phyloP scores from a whole-genome alignment of 192 early-diverging fungal genomes.

The Backusella australiensis region DNA sequence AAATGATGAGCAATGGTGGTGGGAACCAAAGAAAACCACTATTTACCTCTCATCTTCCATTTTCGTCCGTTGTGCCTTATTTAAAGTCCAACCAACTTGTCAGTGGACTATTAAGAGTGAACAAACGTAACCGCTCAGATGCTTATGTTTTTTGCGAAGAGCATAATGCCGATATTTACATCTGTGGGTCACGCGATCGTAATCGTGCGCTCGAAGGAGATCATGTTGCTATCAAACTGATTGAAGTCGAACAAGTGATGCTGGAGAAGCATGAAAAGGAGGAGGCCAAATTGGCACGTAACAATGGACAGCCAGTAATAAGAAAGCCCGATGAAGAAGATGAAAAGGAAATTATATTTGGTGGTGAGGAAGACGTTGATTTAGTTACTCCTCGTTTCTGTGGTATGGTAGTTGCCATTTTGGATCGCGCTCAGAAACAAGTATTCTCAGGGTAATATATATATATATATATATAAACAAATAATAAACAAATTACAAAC shows the following conservation, averaged over 20 bases:
- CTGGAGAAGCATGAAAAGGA: slow-evolving; percentile 45
- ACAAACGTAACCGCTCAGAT: slow-evolving; percentile 77
- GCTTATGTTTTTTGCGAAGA: slow-evolving; percentile 81
- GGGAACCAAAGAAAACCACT: slow-evolving; percentile 45
- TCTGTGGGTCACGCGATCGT: slow-evolving; percentile 63
- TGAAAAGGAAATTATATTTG: slow-evolving; percentile 39
- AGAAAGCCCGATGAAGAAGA: slow-evolving; percentile 52
- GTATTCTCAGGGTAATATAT: slow-evolving; percentile 47
- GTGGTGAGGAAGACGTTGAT: slow-evolving; percentile 38
- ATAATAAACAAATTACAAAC: neutral
- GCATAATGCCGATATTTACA: slow-evolving; percentile 69
- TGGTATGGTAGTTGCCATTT: slow-evolving; percentile 51
- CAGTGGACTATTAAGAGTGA: slow-evolving; percentile 79
- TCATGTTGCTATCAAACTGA: slow-evolving; percentile 62
- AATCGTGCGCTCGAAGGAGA: slow-evolving; percentile 85
- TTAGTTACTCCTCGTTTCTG: slow-evolving; percentile 47
- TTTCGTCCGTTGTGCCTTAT: slow-evolving; percentile 44
- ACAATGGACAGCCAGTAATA: slow-evolving; percentile 41
- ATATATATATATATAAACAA: neutral
- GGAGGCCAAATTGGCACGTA: slow-evolving; percentile 45
- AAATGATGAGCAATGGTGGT: slow-evolving; percentile 9
- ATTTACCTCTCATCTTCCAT: slow-evolving; percentile 54
- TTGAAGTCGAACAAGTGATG: slow-evolving; percentile 60
- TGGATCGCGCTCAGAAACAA: slow-evolving; percentile 46
- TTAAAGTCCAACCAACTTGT: slow-evolving; percentile 56